Conservation (phyloP, 306 rosid genomes). For the Acacia confusa region DNA sequence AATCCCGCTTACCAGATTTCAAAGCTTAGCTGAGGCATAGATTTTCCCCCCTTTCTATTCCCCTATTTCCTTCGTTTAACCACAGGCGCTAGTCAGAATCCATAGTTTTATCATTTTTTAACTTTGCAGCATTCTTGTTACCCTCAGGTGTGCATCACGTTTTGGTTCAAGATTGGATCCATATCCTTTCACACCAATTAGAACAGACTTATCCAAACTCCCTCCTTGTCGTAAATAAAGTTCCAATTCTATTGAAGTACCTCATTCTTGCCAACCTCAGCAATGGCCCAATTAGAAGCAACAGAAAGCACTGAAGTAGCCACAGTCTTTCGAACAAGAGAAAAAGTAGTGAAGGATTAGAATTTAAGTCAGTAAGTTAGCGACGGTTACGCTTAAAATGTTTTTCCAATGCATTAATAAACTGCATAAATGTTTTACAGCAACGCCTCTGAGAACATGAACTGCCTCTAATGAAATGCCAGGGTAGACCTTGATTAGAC, state of each 20-base stretch:
- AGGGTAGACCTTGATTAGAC: background rate
- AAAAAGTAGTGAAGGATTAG: background rate
- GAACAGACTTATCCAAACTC: background rate
- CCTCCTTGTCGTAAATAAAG: background rate
- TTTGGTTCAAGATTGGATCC: background rate
- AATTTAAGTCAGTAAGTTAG: background rate
- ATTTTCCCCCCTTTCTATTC: background rate
- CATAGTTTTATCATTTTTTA: background rate
- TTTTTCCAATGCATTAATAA: background rate
- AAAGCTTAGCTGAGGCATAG: background rate
- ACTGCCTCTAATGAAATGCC: background rate
- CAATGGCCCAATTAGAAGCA: background rate
- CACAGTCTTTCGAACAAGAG: slow-evolving; percentile 2
- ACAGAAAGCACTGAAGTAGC: background rate
- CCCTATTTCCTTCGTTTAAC: background rate
- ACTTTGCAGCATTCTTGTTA: background rate
- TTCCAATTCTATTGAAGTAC: background rate
- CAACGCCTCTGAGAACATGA: background rate
- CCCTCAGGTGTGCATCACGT: background rate
- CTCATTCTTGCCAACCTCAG: background rate
- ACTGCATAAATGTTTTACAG: background rate
- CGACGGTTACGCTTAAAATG: background rate
- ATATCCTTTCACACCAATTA: background rate
- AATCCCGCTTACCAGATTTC: background rate
- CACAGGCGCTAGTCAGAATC: background rate